phyloP scores from a whole-genome alignment of 345 rosid species.

The Conringia planisiliqua region DNA sequence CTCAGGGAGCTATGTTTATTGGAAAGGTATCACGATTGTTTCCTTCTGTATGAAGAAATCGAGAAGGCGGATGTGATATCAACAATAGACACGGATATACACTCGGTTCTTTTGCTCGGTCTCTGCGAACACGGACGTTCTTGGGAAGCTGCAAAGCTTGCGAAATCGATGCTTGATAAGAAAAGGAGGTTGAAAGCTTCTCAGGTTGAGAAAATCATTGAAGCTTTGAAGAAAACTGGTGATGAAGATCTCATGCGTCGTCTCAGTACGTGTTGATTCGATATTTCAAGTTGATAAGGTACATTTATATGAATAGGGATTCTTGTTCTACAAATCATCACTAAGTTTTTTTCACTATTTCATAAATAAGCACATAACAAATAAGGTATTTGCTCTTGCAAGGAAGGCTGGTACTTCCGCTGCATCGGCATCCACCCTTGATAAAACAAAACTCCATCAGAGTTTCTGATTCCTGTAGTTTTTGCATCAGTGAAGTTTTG shows the following conservation, averaged over 20 bases:
- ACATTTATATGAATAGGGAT: not conserved
- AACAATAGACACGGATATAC: constrained; percentile 60
- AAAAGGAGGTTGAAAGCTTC: constrained; percentile 40
- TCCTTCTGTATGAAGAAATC: constrained; percentile 46
- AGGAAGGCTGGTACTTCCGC: constrained; percentile 93
- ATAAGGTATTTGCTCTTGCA: constrained; percentile 32
- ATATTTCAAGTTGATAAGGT: not conserved
- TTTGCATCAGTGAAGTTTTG: not conserved
- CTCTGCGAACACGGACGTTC: constrained; percentile 45
- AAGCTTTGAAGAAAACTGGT: constrained; percentile 43
- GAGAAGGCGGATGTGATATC: constrained; percentile 43
- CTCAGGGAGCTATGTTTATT: constrained; percentile 53
- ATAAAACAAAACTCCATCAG: not conserved
- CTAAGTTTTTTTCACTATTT: not conserved
- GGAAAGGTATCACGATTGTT: constrained; percentile 56
- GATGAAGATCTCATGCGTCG: constrained; percentile 40
- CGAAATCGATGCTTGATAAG: constrained; percentile 49
- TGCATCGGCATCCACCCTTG: constrained; percentile 91
- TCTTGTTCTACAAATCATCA: constrained; percentile 10
- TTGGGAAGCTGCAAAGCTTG: constrained; percentile 63
- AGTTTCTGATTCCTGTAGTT: not conserved
- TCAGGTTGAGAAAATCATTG: constrained; percentile 32
- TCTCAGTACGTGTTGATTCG: constrained; percentile 20
- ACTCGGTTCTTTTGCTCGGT: constrained; percentile 49
- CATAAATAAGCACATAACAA: not conserved